Evolutionary conservation across 208 protist species (phyloP), one percentile per base, ranked within the genome.

Genomic region (Trypanosoma melophagium): DNA sequence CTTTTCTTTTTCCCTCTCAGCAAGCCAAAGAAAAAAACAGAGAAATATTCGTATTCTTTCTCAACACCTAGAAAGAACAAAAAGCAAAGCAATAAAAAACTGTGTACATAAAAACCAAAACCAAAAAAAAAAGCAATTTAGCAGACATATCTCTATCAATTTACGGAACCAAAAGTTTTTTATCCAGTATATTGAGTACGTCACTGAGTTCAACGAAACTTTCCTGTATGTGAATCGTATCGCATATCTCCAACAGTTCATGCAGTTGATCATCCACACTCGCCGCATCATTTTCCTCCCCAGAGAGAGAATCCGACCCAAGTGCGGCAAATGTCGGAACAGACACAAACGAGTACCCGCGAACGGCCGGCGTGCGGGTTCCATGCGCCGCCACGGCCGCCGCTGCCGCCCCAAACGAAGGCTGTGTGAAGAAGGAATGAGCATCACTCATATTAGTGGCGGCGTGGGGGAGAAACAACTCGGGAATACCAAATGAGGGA

Each of bases 201-300:
- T 64, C 56, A 14, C 40, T 22, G 4, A 75, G n/a, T n/a, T 58
- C 49, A 25, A 69, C 45, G 12, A 40, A 21, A 17, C 14, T 55
- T 22, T 69, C 62, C 4, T 50, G 38, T 17, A 75, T 17, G 10
- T 53, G 35, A 7, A 35, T 45, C 0, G 21, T 21, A 41, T 75
- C 69, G 42, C 69, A 75, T 53, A 65, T 60, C 12, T 69, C 62
- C 21, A 75, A 31, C 45, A 75, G 50, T 8, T 69, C 57, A 35
- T 64, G 54, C 8, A 75, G 40, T 16, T 59, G 47, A 7, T 69
- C 62, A 3, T 13, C 21, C 7, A 16, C 25, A 28, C 55, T 68
- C 31, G n/a, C 17, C 5, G 9, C 3, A 28, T 68, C 62, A 56
- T 35, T 41, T 41, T 68, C 60, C 7, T 41, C 28, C 3, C 69